Evolutionary conservation across 352 stramenopile species (phyloP), one percentile per base, ranked within the genome.

Genomic region (Phytophthora ohioensis): DNA sequence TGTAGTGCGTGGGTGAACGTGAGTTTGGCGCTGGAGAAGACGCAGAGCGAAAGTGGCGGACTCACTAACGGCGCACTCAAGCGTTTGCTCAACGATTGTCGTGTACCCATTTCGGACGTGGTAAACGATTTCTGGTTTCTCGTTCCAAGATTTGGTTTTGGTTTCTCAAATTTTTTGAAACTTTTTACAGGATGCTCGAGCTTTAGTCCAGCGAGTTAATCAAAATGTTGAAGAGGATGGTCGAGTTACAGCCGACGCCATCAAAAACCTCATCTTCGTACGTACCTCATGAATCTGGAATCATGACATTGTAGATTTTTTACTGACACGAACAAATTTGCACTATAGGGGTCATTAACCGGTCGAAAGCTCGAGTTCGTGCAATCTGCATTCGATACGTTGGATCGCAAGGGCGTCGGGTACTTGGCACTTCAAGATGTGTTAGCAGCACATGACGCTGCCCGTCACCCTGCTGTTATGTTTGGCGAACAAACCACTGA

Each of bases 221-320:
- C 67, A 92, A 17, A 60, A 62, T 13, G 51, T 58, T 32, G 58
- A 86, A 31, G 76, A 84, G 41, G 72, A 87, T 27, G 75, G 72
- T 15, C 69, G 71, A 43, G 81, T 88, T 9, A 71, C 84, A 3
- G 69, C 72, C 0, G 76, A 87, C 15, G 66, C 74, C 8, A 61
- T 93, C 57, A 91, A 87, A 73, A 87, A 90, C 45, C 55, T 93
- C 39, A 48, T 93, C 36, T 90, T 87, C 34, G 84, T 87, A 76
- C 42, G 73, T 67, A 4, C 5, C 41, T 42, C n/a, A 15, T 11
- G 10, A 41, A 45, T 45, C 4, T 41, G 32, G 34, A 34, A 21
- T 31, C 17, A 5, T 36, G 13, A 27, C 4, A 4, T 35, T 36
- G 10, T 38, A 39, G 35, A 11, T 17, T 17, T 35, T 12, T 60